Percentiles rank a stretch among this genome's conserved stretches.
Conservation (phyloP, 441 rosid genomes). For the Manihot esculenta region DNA sequence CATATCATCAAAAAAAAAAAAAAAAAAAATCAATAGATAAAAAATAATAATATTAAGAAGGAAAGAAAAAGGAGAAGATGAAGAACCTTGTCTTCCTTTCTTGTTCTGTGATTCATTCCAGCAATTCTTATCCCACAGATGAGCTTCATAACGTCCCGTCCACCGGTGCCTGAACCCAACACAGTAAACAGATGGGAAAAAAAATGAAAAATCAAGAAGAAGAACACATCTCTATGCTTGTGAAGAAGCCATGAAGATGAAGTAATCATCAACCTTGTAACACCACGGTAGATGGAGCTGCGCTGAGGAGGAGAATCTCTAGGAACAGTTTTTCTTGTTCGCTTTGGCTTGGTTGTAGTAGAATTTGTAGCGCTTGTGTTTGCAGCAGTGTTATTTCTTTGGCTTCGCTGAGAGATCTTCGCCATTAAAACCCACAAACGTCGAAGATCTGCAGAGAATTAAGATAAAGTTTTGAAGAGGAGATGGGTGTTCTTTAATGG, state of each 20-base stretch:
- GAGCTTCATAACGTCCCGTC: slow-evolving; percentile 93
- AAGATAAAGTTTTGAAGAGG: too few species aligned
- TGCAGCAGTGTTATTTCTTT: not conserved
- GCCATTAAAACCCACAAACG: slow-evolving; percentile 33
- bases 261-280: slow-evolving; percentile 42
- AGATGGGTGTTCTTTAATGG: too few species aligned
- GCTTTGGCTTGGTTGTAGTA: slow-evolving; percentile 29
- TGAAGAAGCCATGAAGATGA: not conserved
- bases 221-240: not conserved
- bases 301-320: slow-evolving; percentile 53
- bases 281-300: slow-evolving; percentile 59
- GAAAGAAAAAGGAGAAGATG: too few species aligned
- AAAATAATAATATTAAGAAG: too few species aligned
- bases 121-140: slow-evolving; percentile 91
- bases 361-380: too few species aligned
- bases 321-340: slow-evolving; percentile 50
- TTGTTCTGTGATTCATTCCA: slow-evolving; percentile 91
- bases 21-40: too few species aligned
- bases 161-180: slow-evolving; percentile 66
- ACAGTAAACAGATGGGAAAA: too few species aligned
- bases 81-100: slow-evolving; percentile 88
- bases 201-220: not conserved
- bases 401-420: slow-evolving; percentile 34
- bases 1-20: not conserved
- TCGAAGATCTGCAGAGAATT: too few species aligned